Evolutionary conservation across 768 basidiomycete species (phyloP).

Genomic region (Mrakia frigida): DNA sequence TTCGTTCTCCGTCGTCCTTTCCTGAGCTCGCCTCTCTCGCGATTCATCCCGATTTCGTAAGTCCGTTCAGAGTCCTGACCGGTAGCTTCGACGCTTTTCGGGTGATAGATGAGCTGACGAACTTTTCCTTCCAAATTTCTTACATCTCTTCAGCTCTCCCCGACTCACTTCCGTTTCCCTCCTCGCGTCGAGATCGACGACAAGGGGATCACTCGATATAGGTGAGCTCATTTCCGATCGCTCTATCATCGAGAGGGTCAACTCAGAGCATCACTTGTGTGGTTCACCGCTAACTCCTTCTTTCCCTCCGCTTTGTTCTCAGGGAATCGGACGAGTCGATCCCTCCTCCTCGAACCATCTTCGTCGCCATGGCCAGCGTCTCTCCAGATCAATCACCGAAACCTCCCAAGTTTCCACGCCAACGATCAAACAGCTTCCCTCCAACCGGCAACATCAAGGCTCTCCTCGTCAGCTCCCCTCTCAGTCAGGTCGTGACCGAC

Average conservation of each 20-base stretch:
- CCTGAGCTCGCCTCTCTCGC: slow-evolving; percentile 81
- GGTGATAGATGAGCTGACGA: too few species aligned
- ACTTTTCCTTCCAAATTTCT: too few species aligned
- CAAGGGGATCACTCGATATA: neutral
- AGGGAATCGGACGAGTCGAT: neutral
- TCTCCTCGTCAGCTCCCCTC: neutral
- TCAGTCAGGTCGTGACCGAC: neutral
- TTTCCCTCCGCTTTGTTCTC: neutral
- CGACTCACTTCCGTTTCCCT: neutral
- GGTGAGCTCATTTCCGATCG: neutral
- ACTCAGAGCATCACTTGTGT: too few species aligned
- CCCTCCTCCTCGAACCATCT: neutral
- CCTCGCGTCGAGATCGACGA: neutral
- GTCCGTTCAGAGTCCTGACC: neutral
- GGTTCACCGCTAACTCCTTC: neutral
- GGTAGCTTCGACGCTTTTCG: neutral
- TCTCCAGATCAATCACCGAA: neutral
- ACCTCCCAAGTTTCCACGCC: neutral
- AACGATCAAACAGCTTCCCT: neutral
- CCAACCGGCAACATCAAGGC: neutral
- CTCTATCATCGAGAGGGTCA: too few species aligned
- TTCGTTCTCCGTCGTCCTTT: slow-evolving; percentile 79
- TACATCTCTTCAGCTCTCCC: neutral
- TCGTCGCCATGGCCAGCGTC: neutral
- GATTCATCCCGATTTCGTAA: slow-evolving; percentile 60